Percentiles rank a stretch among this genome's conserved stretches.
phyloP scores from a whole-genome alignment of 345 rosid genomes.

The Lepidium didymum region DNA sequence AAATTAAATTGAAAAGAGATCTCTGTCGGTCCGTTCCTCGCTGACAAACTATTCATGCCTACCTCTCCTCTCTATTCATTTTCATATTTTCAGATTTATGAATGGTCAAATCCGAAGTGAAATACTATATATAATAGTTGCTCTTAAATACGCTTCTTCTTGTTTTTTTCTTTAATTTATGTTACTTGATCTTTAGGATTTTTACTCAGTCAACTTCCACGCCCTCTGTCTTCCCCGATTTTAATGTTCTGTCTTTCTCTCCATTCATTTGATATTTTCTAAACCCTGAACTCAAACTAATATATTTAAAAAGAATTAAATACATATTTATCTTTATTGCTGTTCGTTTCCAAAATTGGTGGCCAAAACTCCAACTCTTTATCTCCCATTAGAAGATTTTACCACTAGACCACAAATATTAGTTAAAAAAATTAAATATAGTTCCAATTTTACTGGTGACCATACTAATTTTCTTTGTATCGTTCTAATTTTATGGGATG shows the following conservation, averaged over 20 bases:
- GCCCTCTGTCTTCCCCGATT: slow-evolving; percentile 14
- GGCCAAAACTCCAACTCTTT: too few relatives aligned
- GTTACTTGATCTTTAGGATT: background rate
- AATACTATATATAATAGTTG: background rate
- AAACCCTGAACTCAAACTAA: too few relatives aligned
- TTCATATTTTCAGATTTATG: slow-evolving; percentile 8
- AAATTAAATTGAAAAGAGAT: background rate
- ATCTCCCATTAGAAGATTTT: too few relatives aligned
- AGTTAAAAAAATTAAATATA: too few relatives aligned
- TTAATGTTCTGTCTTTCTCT: slow-evolving; percentile 19
- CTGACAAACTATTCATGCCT: slow-evolving; percentile 27
- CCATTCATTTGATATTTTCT: background rate
- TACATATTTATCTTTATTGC: too few relatives aligned
- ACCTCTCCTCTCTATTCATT: slow-evolving; percentile 11
- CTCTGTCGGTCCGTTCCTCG: slow-evolving; percentile 9
- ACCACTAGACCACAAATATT: too few relatives aligned
- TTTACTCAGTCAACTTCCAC: slow-evolving; percentile 18
- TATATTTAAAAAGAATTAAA: too few relatives aligned
- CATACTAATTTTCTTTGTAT: too few relatives aligned
- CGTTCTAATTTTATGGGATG: too few relatives aligned
- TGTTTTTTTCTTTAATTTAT: background rate
- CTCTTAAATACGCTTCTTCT: slow-evolving; percentile 12
- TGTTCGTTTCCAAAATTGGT: too few relatives aligned
- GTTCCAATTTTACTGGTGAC: too few relatives aligned
- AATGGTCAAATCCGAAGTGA: slow-evolving; percentile 26